Conservation (phyloP, 768 basidiomycete genomes). For the Serendipita sp. region DNA sequence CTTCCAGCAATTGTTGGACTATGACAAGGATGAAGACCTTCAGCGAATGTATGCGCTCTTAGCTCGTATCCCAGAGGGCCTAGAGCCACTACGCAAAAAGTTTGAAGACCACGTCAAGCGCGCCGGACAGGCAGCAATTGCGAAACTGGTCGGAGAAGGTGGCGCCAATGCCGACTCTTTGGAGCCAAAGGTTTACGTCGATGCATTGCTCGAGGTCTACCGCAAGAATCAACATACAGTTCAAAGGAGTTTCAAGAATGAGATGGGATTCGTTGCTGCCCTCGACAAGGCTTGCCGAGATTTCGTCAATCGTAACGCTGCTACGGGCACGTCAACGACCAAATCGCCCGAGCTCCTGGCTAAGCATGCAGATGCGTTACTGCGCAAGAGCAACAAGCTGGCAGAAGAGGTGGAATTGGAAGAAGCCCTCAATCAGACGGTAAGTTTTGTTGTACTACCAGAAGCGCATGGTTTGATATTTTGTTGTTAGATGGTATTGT, state of each 20-base stretch:
- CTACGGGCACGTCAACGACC: conserved; percentile 66
- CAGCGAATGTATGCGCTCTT: conserved; percentile 92
- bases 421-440: conserved; percentile 77
- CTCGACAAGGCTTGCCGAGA: conserved; percentile 85
- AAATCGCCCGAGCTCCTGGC: conserved; percentile 88
- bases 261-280: conserved; percentile 85
- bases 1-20: conserved; percentile 81
- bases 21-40: conserved; percentile 87
- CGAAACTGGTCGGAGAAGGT: conserved; percentile 47
- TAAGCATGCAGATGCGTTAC: conserved; percentile 75
- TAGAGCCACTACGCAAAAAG: conserved; percentile 78
- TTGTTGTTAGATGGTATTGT: conserved; percentile 67
- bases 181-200: conserved; percentile 91
- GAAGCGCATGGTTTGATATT: conserved; percentile 3
- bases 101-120: conserved; percentile 95
- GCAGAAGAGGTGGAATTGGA: conserved; percentile 85
- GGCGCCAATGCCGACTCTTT: conserved; percentile 32
- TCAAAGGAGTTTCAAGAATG: conserved; percentile 74
- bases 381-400: conserved; percentile 92
- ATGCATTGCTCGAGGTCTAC: conserved; percentile 81
- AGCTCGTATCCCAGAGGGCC: conserved; percentile 74
- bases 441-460: conserved; percentile 19
- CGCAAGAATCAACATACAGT: conserved; percentile 84
- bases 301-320: conserved; percentile 86
- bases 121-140: conserved; percentile 67